Evolutionary conservation across 2,329 filamentous ascomycete genomes (phyloP), one percentile per base, ranked within the genome.

Genomic region (Aspergillus fischeri): DNA sequence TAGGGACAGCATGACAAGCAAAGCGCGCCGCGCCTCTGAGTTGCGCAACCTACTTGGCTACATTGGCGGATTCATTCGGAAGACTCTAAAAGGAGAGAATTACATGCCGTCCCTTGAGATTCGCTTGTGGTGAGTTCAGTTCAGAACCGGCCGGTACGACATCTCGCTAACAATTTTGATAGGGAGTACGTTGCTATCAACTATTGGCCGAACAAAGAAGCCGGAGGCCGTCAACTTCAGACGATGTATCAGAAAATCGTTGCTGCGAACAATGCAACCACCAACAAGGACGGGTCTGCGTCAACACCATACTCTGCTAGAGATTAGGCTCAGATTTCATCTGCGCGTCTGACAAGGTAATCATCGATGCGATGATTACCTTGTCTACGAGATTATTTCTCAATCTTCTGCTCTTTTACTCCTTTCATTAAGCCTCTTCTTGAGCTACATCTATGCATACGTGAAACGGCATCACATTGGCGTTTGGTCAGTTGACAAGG

Each of bases 131-230:
- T 79, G 73, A 63, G 73, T 71, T 35, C 25, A 25, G 28, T 53
- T 35, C 24, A 25, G 29, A 49, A 7, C 49, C 47, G 32, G 28
- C 27, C 20, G 24, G 17, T 3, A 20, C 55, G 4, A 28, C 7
- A n/a, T 41, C 28, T 50, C 25, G 44, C 67, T 75, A 59, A 76
- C 61, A 21, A 57, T 17, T 47, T 54, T 42, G 48, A 38, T 35
- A 79, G 77, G 77, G 73, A 76, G 54, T 77, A 77, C 60, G 77
- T 78, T 50, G 73, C 75, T 20, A 64, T 70, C 21, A 73, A 74
- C 25, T 77, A 78, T 60, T 80, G 77, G 76, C 76, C 77, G 17
- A 78, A 79, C 63, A 76, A 77, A 62, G 76, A 77, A 6, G 69
- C 68, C 32, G 69, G 67, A 55, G 72, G 72, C 28, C 54, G 64